phyloP scores from a whole-genome alignment of 768 basidiomycete genomes.

The Austroboletus festivus region DNA sequence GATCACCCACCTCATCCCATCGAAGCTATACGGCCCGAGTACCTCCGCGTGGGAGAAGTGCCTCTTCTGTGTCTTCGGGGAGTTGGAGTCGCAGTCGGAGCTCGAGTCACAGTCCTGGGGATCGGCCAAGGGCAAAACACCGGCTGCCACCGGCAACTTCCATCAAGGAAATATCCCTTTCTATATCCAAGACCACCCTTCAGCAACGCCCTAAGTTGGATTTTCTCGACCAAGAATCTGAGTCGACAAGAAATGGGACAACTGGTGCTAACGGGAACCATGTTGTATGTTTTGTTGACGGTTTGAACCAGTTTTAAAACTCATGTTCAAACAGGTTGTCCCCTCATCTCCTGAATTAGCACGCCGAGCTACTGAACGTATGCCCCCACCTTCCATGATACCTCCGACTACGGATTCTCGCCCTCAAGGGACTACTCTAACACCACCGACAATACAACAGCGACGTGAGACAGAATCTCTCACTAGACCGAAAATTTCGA shows the following conservation, averaged over 20 bases:
- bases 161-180: constrained; percentile 33
- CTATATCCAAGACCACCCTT: constrained; percentile 30
- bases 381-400: constrained; percentile 32
- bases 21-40: constrained; percentile 37
- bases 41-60: constrained; percentile 41
- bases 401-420: constrained; percentile 19
- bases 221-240: constrained; percentile 21
- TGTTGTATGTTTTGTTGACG: constrained; percentile 18
- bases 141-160: constrained; percentile 54
- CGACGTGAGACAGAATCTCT: constrained; percentile 20
- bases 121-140: constrained; percentile 55
- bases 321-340: constrained; percentile 18
- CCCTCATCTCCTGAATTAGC: constrained; percentile 22
- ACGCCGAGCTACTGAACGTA: constrained; percentile 28
- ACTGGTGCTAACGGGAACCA: constrained; percentile 37
- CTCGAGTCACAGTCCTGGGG: constrained; percentile 51
- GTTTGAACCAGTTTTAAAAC: not conserved
- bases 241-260: constrained; percentile 36
- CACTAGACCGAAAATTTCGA: constrained; percentile 25
- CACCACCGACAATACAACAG: constrained; percentile 8
- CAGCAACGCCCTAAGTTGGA: constrained; percentile 21
- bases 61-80: constrained; percentile 53
- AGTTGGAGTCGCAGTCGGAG: constrained; percentile 55
- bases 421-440: constrained; percentile 9
- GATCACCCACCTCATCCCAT: constrained; percentile 44